phyloP scores from a whole-genome alignment of 805 yeast genomes.

The Saccharomycopsis malanga region DNA sequence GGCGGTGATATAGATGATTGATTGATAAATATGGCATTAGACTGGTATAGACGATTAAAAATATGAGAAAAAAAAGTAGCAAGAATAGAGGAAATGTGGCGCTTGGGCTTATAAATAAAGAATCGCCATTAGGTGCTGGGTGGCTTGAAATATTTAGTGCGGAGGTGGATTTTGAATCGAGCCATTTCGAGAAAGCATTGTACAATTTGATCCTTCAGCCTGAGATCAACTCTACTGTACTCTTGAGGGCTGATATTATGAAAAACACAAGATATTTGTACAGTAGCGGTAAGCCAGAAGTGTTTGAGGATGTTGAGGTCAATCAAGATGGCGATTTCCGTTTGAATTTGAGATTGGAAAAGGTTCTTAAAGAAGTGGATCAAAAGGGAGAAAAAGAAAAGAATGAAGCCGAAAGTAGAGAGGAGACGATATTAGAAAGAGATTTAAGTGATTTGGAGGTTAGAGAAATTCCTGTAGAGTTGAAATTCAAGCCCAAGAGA shows the following conservation, averaged over 20 bases:
- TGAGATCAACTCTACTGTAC: slow-evolving; percentile 85
- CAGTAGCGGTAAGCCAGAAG: background rate
- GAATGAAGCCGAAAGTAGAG: background rate
- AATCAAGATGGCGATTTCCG: background rate
- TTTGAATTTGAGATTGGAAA: background rate
- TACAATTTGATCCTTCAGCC: slow-evolving; percentile 73
- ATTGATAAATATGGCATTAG: too few relatives aligned
- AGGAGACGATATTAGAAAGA: slow-evolving; percentile 19
- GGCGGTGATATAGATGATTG: too few relatives aligned
- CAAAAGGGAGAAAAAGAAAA: background rate
- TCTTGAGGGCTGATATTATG: slow-evolving; percentile 79
- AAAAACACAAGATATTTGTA: slow-evolving; percentile 41
- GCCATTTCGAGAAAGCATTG: slow-evolving; percentile 72
- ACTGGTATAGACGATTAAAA: too few relatives aligned
- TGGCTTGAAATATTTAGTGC: slow-evolving; percentile 58
- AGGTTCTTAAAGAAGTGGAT: too few relatives aligned
- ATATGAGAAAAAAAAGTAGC: background rate
- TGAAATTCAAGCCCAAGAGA: slow-evolving; percentile 31
- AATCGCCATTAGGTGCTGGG: slow-evolving; percentile 38
- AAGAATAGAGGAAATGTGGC: background rate
- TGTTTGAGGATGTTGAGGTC: background rate
- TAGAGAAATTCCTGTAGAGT: slow-evolving; percentile 29
- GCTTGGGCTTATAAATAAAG: background rate
- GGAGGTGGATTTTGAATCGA: slow-evolving; percentile 40
- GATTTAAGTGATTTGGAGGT: slow-evolving; percentile 38